A percentile compares a stretch with the other conserved stretches of the same genome.
Evolutionary conservation across 768 basidiomycete genomes (phyloP).

Genomic region (Boletus edulis): DNA sequence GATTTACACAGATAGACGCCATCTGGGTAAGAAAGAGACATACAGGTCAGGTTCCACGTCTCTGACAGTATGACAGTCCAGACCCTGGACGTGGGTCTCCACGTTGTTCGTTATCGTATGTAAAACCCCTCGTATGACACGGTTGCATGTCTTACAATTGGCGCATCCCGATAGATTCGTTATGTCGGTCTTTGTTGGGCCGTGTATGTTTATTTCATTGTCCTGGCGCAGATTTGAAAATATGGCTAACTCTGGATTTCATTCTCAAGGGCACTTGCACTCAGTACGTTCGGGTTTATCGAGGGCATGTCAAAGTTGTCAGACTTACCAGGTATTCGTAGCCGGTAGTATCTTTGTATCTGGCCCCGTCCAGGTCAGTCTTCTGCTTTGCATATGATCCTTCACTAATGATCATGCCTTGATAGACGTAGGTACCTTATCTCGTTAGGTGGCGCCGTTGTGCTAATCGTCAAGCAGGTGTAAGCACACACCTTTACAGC

Average conservation of each 20-base stretch:
- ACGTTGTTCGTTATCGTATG: conserved; percentile 14
- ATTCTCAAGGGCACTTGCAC: not conserved
- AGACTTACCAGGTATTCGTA: not conserved
- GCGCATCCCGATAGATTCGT: conserved; percentile 6
- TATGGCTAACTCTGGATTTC: not conserved
- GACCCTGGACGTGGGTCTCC: conserved; percentile 16
- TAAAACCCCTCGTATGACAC: not conserved
- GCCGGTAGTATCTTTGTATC: conserved; percentile 3
- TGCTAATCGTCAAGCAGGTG: conserved; percentile 1
- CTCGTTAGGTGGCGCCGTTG: not conserved
- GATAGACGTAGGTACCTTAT: conserved; percentile 2
- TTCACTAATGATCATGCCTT: not conserved
- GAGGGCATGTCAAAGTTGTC: not conserved
- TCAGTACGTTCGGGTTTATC: not conserved
- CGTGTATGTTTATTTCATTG: not conserved
- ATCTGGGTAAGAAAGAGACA: conserved; percentile 9
- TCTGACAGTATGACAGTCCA: conserved; percentile 2
- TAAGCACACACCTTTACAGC: not conserved
- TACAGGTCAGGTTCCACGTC: not conserved
- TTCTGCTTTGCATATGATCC: not conserved
- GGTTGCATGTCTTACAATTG: not conserved
- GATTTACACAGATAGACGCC: conserved; percentile 5
- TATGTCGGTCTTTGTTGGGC: conserved; percentile 11
- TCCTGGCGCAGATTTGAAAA: no score
- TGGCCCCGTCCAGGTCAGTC: conserved; percentile 6